phyloP scores from a whole-genome alignment of 495 filamentous ascomycete genomes.

The Tuber umbilicatum region DNA sequence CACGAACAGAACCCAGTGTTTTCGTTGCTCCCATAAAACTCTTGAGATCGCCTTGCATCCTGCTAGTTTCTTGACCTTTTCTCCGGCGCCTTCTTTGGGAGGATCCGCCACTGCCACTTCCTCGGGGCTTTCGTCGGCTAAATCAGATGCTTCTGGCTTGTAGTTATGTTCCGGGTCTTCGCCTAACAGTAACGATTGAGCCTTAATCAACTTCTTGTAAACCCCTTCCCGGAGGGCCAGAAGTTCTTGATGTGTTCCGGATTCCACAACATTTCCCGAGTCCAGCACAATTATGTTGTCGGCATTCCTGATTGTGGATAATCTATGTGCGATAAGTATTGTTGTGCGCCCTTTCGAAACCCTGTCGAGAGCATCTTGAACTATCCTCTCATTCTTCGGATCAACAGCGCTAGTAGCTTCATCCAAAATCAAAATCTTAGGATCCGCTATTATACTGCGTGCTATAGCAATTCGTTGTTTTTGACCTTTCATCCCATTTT shows the following conservation, averaged over 20 bases:
- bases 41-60: constrained; percentile 44
- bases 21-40: constrained; percentile 49
- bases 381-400: constrained; percentile 53
- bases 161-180: background rate
- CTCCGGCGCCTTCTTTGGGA: background rate
- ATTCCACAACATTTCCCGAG: constrained; percentile 56
- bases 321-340: constrained; percentile 57
- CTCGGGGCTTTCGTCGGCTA: background rate
- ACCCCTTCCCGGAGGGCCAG: constrained; percentile 47
- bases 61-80: constrained; percentile 26
- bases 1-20: constrained; percentile 48
- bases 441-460: constrained; percentile 65
- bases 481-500: constrained; percentile 6
- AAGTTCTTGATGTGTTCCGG: constrained; percentile 75
- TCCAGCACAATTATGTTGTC: constrained; percentile 60
- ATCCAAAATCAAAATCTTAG: constrained; percentile 74
- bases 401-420: constrained; percentile 69
- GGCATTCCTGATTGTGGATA: constrained; percentile 56
- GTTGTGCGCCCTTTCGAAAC: constrained; percentile 53
- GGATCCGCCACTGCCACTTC: background rate
- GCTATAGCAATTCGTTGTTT: constrained; percentile 51
- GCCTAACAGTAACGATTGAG: constrained; percentile 31
- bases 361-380: constrained; percentile 54
- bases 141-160: background rate
- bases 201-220: constrained; percentile 39